A percentile compares a stretch with the other conserved stretches of the same genome.
Conservation (phyloP, 2,329 filamentous ascomycete genomes). For the Ophiostoma novo-ulmi region DNA sequence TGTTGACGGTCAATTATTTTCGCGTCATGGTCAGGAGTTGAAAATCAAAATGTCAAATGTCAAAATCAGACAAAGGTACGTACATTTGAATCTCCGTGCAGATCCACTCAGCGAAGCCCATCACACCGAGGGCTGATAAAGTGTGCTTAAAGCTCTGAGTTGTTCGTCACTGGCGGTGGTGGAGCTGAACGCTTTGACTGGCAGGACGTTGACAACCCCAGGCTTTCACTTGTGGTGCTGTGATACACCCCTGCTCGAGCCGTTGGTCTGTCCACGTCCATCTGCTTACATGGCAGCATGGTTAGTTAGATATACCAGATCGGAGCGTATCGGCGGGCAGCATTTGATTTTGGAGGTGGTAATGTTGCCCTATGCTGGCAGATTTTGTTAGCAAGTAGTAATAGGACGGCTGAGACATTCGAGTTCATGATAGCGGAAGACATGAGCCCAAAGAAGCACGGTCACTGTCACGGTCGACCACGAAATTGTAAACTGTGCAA, state of each 20-base stretch:
- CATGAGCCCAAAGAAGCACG: not conserved
- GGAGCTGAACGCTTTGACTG: not conserved
- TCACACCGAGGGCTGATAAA: not conserved
- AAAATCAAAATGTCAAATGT: too few species aligned
- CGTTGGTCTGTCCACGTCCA: not conserved
- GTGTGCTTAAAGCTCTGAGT: not conserved
- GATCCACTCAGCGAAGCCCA: too few species aligned
- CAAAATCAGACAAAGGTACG: too few species aligned
- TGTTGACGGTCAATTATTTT: too few species aligned
- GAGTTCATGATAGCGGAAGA: not conserved
- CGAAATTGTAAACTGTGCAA: not conserved
- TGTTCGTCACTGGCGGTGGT: not conserved
- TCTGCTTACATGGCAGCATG: too few species aligned
- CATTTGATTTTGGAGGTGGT: too few species aligned
- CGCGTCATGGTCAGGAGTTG: too few species aligned
- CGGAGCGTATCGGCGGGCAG: too few species aligned
- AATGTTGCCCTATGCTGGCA: too few species aligned
- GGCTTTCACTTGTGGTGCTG: not conserved
- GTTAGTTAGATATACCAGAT: too few species aligned
- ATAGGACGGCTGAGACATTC: not conserved
- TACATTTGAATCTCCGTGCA: too few species aligned
- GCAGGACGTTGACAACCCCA: not conserved
- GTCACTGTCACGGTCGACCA: not conserved
- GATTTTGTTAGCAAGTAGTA: too few species aligned
- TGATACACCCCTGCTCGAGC: not conserved